Percentiles rank a stretch among this genome's conserved stretches.
These are phyloP conservation scores for Kokia cookei DNA, from an alignment of 441 rosid genomes.

Conservation along the genomic window DNA sequence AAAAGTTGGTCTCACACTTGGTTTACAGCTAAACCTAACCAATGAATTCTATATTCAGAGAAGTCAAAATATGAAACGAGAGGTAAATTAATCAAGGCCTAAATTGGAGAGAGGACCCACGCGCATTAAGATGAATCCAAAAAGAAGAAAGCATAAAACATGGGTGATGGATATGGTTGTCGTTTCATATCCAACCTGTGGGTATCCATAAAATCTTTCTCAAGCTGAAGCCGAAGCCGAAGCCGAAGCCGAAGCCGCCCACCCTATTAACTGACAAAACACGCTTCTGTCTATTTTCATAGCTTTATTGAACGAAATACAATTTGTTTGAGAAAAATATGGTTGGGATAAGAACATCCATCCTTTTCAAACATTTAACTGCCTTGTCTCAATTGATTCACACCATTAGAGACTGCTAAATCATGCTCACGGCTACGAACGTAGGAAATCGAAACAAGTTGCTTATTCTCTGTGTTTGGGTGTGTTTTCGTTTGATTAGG, in stretches of 20 bases:
- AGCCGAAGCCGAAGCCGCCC: background rate
- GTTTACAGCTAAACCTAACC: constrained; percentile 30
- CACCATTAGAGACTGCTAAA: background rate
- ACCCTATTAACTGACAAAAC: background rate
- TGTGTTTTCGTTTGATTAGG: background rate
- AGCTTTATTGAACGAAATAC: background rate
- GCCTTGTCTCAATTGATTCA: background rate
- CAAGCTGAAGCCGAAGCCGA: background rate
- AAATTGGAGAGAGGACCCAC: background rate
- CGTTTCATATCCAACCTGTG: background rate
- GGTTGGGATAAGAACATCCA: background rate
- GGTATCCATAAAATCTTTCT: background rate
- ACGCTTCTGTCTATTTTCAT: background rate
- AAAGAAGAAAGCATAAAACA: background rate
- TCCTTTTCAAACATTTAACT: background rate
- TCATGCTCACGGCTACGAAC: background rate
- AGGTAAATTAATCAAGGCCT: background rate
- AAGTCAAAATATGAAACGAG: background rate
- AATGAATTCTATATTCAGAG: background rate
- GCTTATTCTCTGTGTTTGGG: background rate
- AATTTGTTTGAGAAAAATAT: background rate
- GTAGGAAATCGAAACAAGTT: background rate
- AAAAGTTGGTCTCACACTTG: constrained; percentile 18
- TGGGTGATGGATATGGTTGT: background rate
- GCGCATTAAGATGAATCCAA: background rate